phyloP scores from a whole-genome alignment of 2,329 filamentous ascomycete genomes.

The Trichophyton equinum region DNA sequence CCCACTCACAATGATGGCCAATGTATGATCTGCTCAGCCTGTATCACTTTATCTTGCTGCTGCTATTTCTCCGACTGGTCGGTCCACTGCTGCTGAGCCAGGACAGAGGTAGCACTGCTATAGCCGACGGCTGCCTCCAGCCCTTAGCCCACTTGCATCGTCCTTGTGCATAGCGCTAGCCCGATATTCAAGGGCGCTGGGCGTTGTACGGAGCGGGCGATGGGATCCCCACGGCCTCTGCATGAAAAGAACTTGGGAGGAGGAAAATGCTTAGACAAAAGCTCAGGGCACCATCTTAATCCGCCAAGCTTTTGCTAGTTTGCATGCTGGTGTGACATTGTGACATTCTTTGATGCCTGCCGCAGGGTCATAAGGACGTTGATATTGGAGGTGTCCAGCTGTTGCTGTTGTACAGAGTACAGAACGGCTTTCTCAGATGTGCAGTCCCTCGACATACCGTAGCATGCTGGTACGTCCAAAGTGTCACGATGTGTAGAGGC shows the following conservation, averaged over 20 bases:
- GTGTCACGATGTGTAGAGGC: not conserved
- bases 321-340: not conserved
- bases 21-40: not conserved
- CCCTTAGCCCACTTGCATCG: not conserved
- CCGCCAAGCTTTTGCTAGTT: conserved; percentile 1
- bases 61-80: conserved; percentile 2
- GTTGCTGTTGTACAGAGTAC: not conserved
- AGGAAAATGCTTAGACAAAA: not conserved
- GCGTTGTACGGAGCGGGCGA: not conserved
- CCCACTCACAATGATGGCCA: not conserved
- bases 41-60: not conserved
- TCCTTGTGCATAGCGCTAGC: not conserved
- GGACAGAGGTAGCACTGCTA: not conserved
- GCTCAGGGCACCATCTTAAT: conserved; percentile 2
- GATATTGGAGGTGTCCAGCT: not conserved
- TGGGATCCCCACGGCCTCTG: not conserved
- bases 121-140: not conserved
- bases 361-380: not conserved
- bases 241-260: not conserved
- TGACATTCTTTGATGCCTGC: not conserved
- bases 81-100: not conserved
- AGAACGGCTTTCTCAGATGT: not conserved
- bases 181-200: not conserved
- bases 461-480: not conserved
- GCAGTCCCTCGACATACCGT: not conserved